Conservation (phyloP, 2,329 filamentous ascomycete species). For the Scedosporium apiospermum region DNA sequence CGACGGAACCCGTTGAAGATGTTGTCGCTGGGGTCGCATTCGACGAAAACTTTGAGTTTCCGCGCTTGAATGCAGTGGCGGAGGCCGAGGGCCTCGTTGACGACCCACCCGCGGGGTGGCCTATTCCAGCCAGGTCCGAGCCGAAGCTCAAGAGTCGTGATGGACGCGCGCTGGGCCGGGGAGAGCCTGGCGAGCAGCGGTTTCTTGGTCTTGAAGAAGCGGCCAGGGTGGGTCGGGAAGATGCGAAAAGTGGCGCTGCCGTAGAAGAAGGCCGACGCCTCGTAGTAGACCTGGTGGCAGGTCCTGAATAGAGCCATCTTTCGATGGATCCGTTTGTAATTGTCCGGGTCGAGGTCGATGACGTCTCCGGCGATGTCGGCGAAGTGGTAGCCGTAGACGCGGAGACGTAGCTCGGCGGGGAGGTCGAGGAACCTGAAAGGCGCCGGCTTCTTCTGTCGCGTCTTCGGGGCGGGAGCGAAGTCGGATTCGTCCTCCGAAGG, state of each 20-base stretch:
- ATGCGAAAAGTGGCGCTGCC: constrained; percentile 52
- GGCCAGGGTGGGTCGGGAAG: constrained; percentile 55
- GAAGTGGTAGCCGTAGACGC: constrained; percentile 59
- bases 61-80: constrained; percentile 49
- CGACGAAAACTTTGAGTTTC: constrained; percentile 57
- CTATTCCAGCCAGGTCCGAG: constrained; percentile 64
- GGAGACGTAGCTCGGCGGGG: constrained; percentile 59
- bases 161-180: constrained; percentile 44
- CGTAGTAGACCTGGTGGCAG: constrained; percentile 49
- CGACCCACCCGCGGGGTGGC: constrained; percentile 61
- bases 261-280: constrained; percentile 59
- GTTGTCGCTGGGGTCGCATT: constrained; percentile 60
- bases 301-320: constrained; percentile 52
- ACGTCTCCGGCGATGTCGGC: constrained; percentile 38
- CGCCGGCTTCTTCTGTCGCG: constrained; percentile 12
- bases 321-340: constrained; percentile 52
- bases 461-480: constrained; percentile 14
- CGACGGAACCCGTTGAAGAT: constrained; percentile 60
- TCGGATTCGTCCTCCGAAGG: constrained; percentile 27
- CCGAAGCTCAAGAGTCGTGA: constrained; percentile 59
- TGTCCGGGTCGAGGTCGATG: constrained; percentile 58
- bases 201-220: constrained; percentile 64
- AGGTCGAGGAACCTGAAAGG: constrained; percentile 59
- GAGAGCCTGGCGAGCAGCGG: constrained; percentile 61
- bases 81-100: constrained; percentile 55